Base-by-base conservation (phyloP, 805 yeast genomes). In the Komagataella pseudopastoris region DNA sequence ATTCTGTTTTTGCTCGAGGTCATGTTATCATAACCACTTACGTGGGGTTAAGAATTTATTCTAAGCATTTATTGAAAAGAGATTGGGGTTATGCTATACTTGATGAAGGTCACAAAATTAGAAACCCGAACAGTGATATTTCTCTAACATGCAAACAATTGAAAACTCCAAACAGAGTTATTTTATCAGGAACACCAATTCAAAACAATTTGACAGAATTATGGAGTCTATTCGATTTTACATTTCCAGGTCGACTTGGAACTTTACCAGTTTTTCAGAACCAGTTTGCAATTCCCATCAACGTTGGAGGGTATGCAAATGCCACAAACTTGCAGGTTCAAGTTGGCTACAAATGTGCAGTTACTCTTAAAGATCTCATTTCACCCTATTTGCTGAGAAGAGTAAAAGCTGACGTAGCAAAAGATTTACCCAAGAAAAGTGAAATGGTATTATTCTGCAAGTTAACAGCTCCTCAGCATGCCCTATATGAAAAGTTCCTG, bases 281-380 rank as follows among this genome's bases (percentile, higher is more conserved):
- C 51, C 96, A 93, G 63, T 93, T 93, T 64, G 85, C 96, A 2
- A 72, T 83, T 5, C 99, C 99, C 0, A 93, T 93, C 47, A 91
- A 89, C 60, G 75, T 87, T 63, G 99, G 99, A n/a, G 99, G 99
- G 0, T 93, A 93, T 67, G 96, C 99, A 1, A 93, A 91, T 69
- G 98, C 99, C 0, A 81, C 95, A 1, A 93, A 93, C 63, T 78
- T 93, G 3, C 97, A 93, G 63, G 98, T 93, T 0, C 97, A 91
- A 62, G 83, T 97, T 1, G 96, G 97, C 1, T 90, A 88, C 62
- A 88, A 88, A 63, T 93, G 98, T 69, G 99, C 99, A 0, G 93
- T 90, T 4, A 83, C 91, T 2, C 68, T 93, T 50, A 72, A 96
- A 50, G 96, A 93, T 59, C 67, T 91, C 57, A 88, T 93, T 8